Evolutionary conservation across 371 early-diverging fungal species (phyloP).

Genomic region (Batrachochytrium dendrobatidis): DNA sequence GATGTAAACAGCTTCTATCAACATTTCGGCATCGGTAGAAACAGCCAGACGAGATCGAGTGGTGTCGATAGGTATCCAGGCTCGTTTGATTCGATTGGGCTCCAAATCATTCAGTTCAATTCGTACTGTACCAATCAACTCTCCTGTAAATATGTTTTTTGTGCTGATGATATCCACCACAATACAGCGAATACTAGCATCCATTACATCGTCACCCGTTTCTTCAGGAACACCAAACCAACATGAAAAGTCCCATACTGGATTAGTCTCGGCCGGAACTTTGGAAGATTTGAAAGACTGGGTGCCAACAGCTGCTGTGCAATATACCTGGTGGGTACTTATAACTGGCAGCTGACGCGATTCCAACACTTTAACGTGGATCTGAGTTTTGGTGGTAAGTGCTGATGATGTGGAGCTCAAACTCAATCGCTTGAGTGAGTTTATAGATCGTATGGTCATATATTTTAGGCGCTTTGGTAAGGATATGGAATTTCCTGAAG

Average conservation of each 20-base stretch:
- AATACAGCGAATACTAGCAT: constrained; percentile 12
- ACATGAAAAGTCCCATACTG: constrained; percentile 17
- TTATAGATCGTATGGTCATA: no score
- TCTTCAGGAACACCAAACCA: constrained; percentile 4
- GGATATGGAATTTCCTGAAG: no score
- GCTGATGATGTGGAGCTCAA: no score
- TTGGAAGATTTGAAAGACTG: constrained; percentile 10
- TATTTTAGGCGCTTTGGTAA: no score
- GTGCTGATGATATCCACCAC: background rate
- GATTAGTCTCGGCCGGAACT: constrained; percentile 20
- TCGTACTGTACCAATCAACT: constrained; percentile 19
- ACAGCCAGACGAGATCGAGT: constrained; percentile 11
- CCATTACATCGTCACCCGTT: constrained; percentile 22
- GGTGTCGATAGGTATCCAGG: constrained; percentile 22
- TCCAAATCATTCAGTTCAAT: constrained; percentile 13
- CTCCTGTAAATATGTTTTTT: constrained; percentile 13
- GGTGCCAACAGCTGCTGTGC: constrained; percentile 14
- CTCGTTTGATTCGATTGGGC: constrained; percentile 19
- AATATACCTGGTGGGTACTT: constrained; percentile 15
- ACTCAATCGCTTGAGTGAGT: no score
- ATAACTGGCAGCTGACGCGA: constrained; percentile 20
- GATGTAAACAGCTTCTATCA: no score
- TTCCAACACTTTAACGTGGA: constrained; percentile 22
- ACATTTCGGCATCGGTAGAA: constrained; percentile 7
- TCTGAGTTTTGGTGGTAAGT: background rate